These are phyloP conservation scores for Myxozyma lipomycoides DNA, from an alignment of 805 yeast genomes.

Conservation along the genomic window DNA sequence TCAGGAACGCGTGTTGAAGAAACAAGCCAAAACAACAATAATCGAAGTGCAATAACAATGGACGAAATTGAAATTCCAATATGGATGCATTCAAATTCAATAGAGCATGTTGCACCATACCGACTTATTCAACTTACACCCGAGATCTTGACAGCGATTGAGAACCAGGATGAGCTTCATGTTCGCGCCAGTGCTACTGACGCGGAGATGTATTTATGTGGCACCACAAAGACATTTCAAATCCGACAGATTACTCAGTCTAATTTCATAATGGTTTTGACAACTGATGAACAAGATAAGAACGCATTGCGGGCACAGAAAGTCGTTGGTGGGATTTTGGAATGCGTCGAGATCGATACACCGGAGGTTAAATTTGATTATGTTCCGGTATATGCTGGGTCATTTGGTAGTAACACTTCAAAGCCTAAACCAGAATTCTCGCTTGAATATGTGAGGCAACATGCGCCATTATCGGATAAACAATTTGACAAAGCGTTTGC, in stretches of 20 bases:
- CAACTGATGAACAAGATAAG: slow-evolving; percentile 12
- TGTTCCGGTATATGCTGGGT: background rate
- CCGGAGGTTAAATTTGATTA: slow-evolving; percentile 3
- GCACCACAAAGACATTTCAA: slow-evolving; percentile 55
- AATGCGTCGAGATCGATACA: slow-evolving; percentile 1
- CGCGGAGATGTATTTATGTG: slow-evolving; percentile 55
- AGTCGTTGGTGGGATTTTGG: background rate
- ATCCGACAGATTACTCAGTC: slow-evolving; percentile 82
- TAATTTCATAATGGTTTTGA: slow-evolving; percentile 64
- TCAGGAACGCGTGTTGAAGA: too few species aligned
- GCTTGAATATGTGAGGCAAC: background rate
- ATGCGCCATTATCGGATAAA: background rate
- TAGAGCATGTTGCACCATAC: background rate
- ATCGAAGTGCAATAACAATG: background rate
- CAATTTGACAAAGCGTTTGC: background rate
- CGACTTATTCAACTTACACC: slow-evolving; percentile 22
- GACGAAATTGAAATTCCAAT: background rate
- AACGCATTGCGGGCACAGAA: background rate
- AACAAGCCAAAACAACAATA: too few species aligned
- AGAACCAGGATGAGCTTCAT: slow-evolving; percentile 12
- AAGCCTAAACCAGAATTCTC: too few species aligned
- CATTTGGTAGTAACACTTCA: background rate
- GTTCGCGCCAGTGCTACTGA: slow-evolving; percentile 10
- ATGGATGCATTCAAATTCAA: background rate
- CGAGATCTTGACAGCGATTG: slow-evolving; percentile 14